These are phyloP conservation scores for Gracilaria vermiculophylla DNA, from an alignment of 23 red algal species.

Conservation along the genomic window DNA sequence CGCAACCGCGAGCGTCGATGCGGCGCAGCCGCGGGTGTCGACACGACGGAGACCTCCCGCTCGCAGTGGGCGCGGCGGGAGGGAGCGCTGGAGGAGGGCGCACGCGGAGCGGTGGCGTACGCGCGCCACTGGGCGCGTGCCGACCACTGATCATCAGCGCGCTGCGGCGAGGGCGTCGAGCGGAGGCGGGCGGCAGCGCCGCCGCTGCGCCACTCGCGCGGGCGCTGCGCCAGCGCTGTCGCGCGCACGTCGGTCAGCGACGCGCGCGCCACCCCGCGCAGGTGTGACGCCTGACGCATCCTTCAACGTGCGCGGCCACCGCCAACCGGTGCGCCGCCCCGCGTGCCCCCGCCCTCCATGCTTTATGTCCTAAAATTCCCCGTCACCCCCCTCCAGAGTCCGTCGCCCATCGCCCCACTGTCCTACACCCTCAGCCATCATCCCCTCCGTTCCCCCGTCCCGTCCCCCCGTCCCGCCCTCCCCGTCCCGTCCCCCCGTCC, in stretches of 20 bases:
- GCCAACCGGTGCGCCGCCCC: no score
- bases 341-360: no score
- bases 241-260: not conserved
- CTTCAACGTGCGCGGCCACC: no score
- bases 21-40: no score
- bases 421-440: not conserved
- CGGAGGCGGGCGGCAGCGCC: not conserved
- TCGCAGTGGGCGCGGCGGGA: not conserved
- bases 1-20: no score
- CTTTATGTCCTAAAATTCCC: no score
- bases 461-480: not conserved
- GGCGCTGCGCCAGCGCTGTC: not conserved
- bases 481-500: not conserved
- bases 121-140: no score
- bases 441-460: not conserved
- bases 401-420: not conserved
- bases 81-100: not conserved
- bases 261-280: not conserved
- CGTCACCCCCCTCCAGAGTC: not conserved
- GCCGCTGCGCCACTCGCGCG: no score
- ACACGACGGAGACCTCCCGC: not conserved
- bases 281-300: no score
- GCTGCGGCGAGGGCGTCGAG: not conserved
- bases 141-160: no score
- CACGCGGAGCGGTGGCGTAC: no score